Evolutionary conservation across 495 filamentous ascomycete species (phyloP).

Genomic region (Penicillium manginii): DNA sequence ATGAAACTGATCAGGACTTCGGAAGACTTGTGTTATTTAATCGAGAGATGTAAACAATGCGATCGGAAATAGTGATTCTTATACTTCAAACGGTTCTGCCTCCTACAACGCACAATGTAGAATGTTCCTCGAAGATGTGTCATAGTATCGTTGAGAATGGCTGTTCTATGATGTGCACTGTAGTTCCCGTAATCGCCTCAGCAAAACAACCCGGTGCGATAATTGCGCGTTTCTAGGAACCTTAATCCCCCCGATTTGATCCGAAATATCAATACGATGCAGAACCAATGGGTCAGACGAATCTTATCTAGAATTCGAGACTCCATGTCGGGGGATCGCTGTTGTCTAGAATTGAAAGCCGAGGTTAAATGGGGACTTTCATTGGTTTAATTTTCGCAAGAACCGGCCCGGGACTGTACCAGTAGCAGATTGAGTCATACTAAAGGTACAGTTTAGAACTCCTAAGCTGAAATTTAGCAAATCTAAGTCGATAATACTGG

Average conservation of each 20-base stretch:
- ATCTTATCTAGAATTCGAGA: neutral
- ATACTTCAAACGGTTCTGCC: slow-evolving; percentile 9
- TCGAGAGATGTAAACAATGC: neutral
- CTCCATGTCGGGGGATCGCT: neutral
- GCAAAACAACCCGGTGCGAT: neutral
- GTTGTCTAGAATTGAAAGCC: neutral
- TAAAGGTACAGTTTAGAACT: too few species aligned
- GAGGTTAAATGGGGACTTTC: neutral
- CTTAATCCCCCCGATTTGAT: slow-evolving; percentile 16
- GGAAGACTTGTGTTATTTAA: neutral
- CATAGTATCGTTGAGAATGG: slow-evolving; percentile 4
- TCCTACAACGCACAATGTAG: slow-evolving; percentile 22
- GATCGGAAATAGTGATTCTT: neutral
- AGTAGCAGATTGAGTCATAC: too few species aligned
- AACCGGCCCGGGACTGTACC: too few species aligned
- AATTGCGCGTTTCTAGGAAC: slow-evolving; percentile 6
- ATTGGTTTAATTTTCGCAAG: too few species aligned
- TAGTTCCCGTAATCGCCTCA: slow-evolving; percentile 14
- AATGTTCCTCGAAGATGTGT: slow-evolving; percentile 8
- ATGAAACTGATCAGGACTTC: neutral
- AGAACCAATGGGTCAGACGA: neutral
- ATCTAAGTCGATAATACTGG: neutral
- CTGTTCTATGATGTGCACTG: slow-evolving; percentile 24
- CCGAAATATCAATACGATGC: slow-evolving; percentile 4
- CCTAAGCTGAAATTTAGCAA: too few species aligned